Conservation (phyloP, 2,329 filamentous ascomycete species). For the Xylariales sp. region DNA sequence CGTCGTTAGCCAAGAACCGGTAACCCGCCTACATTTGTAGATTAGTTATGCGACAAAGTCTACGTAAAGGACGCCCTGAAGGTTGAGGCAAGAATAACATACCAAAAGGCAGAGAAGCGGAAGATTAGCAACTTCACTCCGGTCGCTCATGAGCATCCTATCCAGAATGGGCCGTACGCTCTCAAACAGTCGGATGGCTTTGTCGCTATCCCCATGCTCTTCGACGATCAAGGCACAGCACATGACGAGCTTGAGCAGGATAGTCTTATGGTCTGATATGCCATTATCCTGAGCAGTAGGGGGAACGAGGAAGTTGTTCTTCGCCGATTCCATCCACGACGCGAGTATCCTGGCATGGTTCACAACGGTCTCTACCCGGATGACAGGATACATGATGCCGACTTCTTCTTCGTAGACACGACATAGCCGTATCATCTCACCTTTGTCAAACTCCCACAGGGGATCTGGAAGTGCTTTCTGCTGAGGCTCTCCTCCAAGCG, state of each 20-base stretch:
- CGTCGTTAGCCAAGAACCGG: conserved; percentile 81
- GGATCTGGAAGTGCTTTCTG: conserved; percentile 53
- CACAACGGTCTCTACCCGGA: conserved; percentile 69
- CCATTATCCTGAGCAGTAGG: conserved; percentile 29
- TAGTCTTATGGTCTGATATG: conserved; percentile 50
- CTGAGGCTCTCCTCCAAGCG: conserved; percentile 32
- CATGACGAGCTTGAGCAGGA: conserved; percentile 77
- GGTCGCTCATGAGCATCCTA: conserved; percentile 54
- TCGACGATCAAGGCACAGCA: conserved; percentile 75
- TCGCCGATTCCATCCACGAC: conserved; percentile 61
- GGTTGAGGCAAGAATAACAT: conserved; percentile 11
- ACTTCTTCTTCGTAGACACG: conserved; percentile 84
- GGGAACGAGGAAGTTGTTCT: conserved; percentile 27
- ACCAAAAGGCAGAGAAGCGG: conserved; percentile 44
- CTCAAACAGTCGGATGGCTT: conserved; percentile 68
- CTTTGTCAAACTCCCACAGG: conserved; percentile 70
- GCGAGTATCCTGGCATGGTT: conserved; percentile 66
- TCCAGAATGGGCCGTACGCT: conserved; percentile 71
- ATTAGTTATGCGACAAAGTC: conserved; percentile 12
- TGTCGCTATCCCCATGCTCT: conserved; percentile 70
- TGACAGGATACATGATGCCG: conserved; percentile 84
- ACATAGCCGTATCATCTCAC: conserved; percentile 76
- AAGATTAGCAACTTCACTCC: conserved; percentile 41
- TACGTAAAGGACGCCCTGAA: not conserved
- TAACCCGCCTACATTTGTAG: conserved; percentile 48